Percentiles rank a stretch among this genome's conserved stretches.
phyloP scores from a whole-genome alignment of 2,329 filamentous ascomycete species.

The Venturia aucupariae region DNA sequence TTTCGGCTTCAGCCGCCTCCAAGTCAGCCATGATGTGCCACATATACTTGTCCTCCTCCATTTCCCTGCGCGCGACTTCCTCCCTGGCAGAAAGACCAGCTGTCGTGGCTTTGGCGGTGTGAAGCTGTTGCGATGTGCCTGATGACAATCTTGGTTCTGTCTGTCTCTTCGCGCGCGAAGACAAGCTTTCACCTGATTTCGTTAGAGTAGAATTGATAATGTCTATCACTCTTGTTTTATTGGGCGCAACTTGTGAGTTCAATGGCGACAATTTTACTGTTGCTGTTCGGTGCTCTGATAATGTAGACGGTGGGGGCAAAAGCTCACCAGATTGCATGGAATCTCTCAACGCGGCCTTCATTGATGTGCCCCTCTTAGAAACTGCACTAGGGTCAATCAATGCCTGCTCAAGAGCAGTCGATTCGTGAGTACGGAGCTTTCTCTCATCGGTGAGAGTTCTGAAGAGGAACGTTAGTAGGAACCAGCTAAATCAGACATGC shows the following conservation, averaged over 20 bases:
- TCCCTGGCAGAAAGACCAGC: neutral
- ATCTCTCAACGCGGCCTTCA: too few relatives aligned
- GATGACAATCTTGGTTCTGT: too few relatives aligned
- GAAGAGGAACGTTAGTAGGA: neutral
- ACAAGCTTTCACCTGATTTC: neutral
- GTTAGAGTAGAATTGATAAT: neutral
- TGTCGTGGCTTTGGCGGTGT: too few relatives aligned
- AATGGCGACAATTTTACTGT: too few relatives aligned
- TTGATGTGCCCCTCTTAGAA: too few relatives aligned
- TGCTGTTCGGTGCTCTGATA: too few relatives aligned
- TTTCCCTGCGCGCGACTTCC: neutral
- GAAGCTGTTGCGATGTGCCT: too few relatives aligned
- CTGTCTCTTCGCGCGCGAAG: too few relatives aligned
- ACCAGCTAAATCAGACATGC: neutral
- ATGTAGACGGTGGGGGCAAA: too few relatives aligned
- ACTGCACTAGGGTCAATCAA: too few relatives aligned
- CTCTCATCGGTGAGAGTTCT: neutral
- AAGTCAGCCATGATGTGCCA: neutral
- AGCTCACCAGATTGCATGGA: too few relatives aligned
- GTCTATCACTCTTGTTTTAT: neutral
- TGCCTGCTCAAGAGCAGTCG: neutral
- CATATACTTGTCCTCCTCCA: neutral
- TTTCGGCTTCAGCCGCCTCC: neutral
- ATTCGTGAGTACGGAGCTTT: neutral
- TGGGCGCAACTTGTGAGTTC: neutral